Conservation (phyloP, 2,329 filamentous ascomycete species). For the Xylariaceae sp. region DNA sequence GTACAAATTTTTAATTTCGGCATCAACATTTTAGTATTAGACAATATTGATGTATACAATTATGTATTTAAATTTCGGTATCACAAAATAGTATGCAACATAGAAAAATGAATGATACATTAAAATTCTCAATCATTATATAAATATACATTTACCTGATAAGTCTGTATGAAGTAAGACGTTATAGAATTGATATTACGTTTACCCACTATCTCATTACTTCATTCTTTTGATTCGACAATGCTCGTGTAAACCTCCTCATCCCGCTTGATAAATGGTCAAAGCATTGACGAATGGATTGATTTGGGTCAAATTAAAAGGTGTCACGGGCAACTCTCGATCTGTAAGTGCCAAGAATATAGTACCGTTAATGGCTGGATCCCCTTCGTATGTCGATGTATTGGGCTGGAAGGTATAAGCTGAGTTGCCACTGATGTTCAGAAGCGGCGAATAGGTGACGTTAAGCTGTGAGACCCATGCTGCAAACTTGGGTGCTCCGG, state of each 20-base stretch:
- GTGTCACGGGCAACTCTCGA: slow-evolving; percentile 68
- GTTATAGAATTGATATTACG: no score
- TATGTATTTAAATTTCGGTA: no score
- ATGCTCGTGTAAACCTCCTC: slow-evolving; percentile 37
- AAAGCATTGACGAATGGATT: slow-evolving; percentile 80
- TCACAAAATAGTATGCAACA: no score
- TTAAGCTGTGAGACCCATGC: slow-evolving; percentile 81
- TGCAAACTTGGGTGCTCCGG: slow-evolving; percentile 67
- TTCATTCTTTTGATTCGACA: neutral
- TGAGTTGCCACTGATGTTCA: slow-evolving; percentile 57
- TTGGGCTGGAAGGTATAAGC: slow-evolving; percentile 78
- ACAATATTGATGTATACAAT: no score
- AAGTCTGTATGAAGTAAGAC: no score
- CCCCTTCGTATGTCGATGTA: slow-evolving; percentile 67
- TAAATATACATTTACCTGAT: no score
- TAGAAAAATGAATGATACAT: no score
- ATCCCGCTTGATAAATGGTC: slow-evolving; percentile 80
- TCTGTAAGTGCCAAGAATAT: slow-evolving; percentile 82
- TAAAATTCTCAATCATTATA: no score
- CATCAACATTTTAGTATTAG: no score
- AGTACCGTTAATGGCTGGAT: slow-evolving; percentile 76
- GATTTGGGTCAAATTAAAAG: slow-evolving; percentile 75
- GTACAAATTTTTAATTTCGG: no score
- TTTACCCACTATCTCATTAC: no score
- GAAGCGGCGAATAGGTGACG: slow-evolving; percentile 70